Conservation (phyloP, 495 filamentous ascomycete species). For the Xylaria scruposa region DNA sequence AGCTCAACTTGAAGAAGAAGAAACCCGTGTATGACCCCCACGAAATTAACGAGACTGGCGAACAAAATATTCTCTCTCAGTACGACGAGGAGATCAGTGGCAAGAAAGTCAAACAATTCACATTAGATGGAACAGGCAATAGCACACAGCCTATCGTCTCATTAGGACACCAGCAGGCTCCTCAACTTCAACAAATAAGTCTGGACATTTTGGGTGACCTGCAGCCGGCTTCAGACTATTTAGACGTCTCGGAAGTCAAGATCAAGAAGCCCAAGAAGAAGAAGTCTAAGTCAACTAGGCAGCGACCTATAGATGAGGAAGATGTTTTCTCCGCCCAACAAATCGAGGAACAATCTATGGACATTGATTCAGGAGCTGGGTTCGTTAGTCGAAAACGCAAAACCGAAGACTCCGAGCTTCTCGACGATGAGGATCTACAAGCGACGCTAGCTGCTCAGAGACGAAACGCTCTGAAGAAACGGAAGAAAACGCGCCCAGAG, state of each 20-base stretch:
- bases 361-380: constrained; percentile 66
- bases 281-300: constrained; percentile 78
- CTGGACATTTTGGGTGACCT: constrained; percentile 67
- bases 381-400: constrained; percentile 64
- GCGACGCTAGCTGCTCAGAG: constrained; percentile 81
- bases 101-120: constrained; percentile 89
- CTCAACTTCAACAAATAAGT: constrained; percentile 73
- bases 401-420: constrained; percentile 72
- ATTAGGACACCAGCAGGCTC: constrained; percentile 60
- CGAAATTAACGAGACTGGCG: constrained; percentile 70
- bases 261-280: constrained; percentile 94
- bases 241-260: constrained; percentile 84
- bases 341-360: constrained; percentile 68
- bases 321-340: constrained; percentile 66
- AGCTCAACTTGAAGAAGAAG: constrained; percentile 87
- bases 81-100: constrained; percentile 96
- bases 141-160: constrained; percentile 68
- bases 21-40: constrained; percentile 88
- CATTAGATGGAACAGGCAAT: constrained; percentile 76
- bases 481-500: constrained; percentile 80
- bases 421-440: constrained; percentile 94
- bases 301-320: constrained; percentile 73
- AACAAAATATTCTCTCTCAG: constrained; percentile 74
- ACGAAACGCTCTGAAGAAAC: constrained; percentile 83
- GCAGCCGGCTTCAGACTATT: constrained; percentile 75